These are phyloP conservation scores for Arthrinium puccinioides DNA, from an alignment of 2,329 filamentous ascomycete species.

Conservation along the genomic window DNA sequence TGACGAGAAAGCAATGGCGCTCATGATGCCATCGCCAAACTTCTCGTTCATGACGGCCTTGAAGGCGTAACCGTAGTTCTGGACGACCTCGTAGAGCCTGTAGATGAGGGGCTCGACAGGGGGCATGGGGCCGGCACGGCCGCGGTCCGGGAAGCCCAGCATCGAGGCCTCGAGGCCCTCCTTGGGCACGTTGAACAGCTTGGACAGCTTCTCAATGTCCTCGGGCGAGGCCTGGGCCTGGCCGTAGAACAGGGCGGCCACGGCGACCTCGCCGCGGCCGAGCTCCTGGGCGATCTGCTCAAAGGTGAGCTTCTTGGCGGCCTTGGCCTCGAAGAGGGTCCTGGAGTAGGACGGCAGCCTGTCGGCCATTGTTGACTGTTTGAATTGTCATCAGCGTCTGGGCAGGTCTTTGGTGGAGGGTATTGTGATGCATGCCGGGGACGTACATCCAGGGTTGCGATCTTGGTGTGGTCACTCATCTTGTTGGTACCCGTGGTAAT, in stretches of 20 bases:
- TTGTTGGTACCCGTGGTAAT: slow-evolving; percentile 1
- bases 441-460: slow-evolving; percentile 3
- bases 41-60: slow-evolving; percentile 96
- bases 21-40: slow-evolving; percentile 93
- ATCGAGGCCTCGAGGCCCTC: slow-evolving; percentile 54
- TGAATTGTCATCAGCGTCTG: not conserved
- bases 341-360: slow-evolving; percentile 64
- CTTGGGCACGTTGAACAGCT: slow-evolving; percentile 54
- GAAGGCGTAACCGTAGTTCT: slow-evolving; percentile 95
- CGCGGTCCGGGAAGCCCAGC: slow-evolving; percentile 71
- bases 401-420: no score
- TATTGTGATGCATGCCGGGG: no score
- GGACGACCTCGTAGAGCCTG: slow-evolving; percentile 85
- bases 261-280: slow-evolving; percentile 73
- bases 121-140: slow-evolving; percentile 73
- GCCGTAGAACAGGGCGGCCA: slow-evolving; percentile 86
- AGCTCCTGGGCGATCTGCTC: slow-evolving; percentile 68
- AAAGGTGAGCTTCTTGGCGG: slow-evolving; percentile 67
- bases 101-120: slow-evolving; percentile 84
- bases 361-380: slow-evolving; percentile 56
- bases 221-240: slow-evolving; percentile 67
- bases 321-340: slow-evolving; percentile 76
- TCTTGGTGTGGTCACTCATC: slow-evolving; percentile 13
- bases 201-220: slow-evolving; percentile 59
- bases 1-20: slow-evolving; percentile 83